Evolutionary conservation across 2,329 filamentous ascomycete species (phyloP).

Genomic region (Phialophora expanda): DNA sequence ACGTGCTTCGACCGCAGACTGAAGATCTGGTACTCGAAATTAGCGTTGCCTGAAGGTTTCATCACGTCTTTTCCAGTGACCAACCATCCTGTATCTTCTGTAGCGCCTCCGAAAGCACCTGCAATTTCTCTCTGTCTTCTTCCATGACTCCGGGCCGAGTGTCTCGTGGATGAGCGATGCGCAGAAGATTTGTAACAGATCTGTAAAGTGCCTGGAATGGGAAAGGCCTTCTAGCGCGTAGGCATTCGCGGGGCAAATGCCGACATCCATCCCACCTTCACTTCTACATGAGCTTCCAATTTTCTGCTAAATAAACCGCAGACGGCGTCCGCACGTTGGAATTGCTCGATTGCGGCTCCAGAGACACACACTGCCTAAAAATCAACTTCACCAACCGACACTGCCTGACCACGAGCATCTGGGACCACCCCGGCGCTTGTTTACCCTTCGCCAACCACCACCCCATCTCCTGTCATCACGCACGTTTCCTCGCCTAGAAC

Average conservation of each 20-base stretch:
- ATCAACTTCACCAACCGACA: not conserved
- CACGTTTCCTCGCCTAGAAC: not conserved
- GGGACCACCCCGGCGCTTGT: slow-evolving; percentile 14
- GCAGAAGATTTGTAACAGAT: slow-evolving; percentile 28
- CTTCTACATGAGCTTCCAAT: not conserved
- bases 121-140: slow-evolving; percentile 74
- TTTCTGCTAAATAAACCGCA: not conserved
- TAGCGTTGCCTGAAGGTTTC: slow-evolving; percentile 8
- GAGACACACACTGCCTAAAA: not conserved
- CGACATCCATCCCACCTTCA: slow-evolving; percentile 22
- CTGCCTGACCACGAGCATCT: not conserved
- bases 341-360: not conserved
- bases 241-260: slow-evolving; percentile 32
- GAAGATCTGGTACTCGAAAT: slow-evolving; percentile 68
- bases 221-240: slow-evolving; percentile 22
- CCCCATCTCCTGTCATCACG: not conserved
- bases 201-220: slow-evolving; percentile 16
- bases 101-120: slow-evolving; percentile 84
- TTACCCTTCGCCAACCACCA: not conserved
- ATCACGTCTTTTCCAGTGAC: not conserved
- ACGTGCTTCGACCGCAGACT: slow-evolving; percentile 73
- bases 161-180: slow-evolving; percentile 1
- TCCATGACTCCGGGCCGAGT: slow-evolving; percentile 22
- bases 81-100: slow-evolving; percentile 82
- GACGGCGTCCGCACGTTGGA: not conserved